Percentiles rank a stretch among this genome's conserved stretches.
phyloP scores from a whole-genome alignment of 2,329 filamentous ascomycete genomes.

The Ophiostoma piceae region DNA sequence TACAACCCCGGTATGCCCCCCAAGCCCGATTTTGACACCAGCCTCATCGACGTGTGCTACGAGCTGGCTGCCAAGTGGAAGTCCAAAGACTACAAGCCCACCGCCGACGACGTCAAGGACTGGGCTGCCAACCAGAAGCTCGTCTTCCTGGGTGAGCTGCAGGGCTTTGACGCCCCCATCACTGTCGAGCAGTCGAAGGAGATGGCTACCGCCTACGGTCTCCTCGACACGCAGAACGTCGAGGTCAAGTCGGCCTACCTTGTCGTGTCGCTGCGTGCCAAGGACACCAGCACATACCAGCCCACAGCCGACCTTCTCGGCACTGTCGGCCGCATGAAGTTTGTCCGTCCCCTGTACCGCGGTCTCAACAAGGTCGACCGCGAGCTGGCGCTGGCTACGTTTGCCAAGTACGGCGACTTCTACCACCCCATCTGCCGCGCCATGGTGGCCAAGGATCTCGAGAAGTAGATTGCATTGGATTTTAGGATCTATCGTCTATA shows the following conservation, averaged over 20 bases:
- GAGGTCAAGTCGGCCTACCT: constrained; percentile 81
- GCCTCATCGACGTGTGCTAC: constrained; percentile 80
- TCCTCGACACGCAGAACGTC: constrained; percentile 71
- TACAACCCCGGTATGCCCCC: constrained; percentile 83
- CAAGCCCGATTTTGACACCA: constrained; percentile 87
- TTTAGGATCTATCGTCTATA: background rate
- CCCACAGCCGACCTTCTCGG: constrained; percentile 71
- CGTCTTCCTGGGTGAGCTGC: constrained; percentile 79
- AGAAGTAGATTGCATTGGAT: background rate
- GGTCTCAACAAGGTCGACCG: constrained; percentile 69
- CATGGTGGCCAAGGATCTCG: constrained; percentile 80
- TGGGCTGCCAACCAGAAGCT: constrained; percentile 86
- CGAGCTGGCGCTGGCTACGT: constrained; percentile 71
- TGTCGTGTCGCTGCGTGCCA: constrained; percentile 69
- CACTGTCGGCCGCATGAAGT: constrained; percentile 91
- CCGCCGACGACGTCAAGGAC: constrained; percentile 59
- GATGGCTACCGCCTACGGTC: constrained; percentile 70
- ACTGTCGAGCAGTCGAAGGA: constrained; percentile 59
- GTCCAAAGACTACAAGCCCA: constrained; percentile 54
- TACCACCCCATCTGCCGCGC: constrained; percentile 90
- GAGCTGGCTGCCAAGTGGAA: constrained; percentile 77
- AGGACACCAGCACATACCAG: constrained; percentile 62
- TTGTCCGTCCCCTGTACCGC: constrained; percentile 79
- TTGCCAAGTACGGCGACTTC: constrained; percentile 81
- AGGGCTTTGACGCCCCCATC: constrained; percentile 61